A percentile compares a stretch with the other conserved stretches of the same genome.
Evolutionary conservation across 2,329 filamentous ascomycete species (phyloP).

Genomic region (Aspergillus hortae): DNA sequence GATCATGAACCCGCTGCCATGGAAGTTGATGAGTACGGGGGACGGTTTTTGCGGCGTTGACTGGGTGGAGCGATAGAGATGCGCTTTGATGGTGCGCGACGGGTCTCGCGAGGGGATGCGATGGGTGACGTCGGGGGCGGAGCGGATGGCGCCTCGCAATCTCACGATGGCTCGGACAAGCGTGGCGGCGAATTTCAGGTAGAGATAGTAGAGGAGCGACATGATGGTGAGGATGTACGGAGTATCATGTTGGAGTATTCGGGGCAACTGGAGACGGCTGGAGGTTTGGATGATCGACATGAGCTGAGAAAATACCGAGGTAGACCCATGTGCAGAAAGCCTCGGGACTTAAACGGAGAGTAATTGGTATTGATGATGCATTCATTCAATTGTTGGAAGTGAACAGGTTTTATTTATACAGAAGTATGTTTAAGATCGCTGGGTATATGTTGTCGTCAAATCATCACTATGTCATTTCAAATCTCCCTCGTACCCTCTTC

Average conservation of each 20-base stretch:
- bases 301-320: not conserved
- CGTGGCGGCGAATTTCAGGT: not conserved
- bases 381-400: too few species aligned
- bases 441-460: not conserved
- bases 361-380: too few species aligned
- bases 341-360: too few species aligned
- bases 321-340: not conserved
- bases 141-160: not conserved
- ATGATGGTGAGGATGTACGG: not conserved
- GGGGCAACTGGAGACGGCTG: too few species aligned
- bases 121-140: slow-evolving; percentile 20
- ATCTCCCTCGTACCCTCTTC: not conserved
- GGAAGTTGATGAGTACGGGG: slow-evolving; percentile 27
- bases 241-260: too few species aligned
- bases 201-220: not conserved
- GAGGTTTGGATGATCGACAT: not conserved
- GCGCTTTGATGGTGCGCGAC: slow-evolving; percentile 22
- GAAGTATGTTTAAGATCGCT: not conserved
- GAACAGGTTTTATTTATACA: too few species aligned
- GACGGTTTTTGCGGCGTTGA: slow-evolving; percentile 2
- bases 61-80: slow-evolving; percentile 22
- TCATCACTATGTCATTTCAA: not conserved
- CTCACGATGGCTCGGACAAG: not conserved
- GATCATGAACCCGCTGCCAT: slow-evolving; percentile 29
- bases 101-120: slow-evolving; percentile 19